Base-by-base conservation (phyloP, 2,329 filamentous ascomycete species). In the Alternaria metachromatica region DNA sequence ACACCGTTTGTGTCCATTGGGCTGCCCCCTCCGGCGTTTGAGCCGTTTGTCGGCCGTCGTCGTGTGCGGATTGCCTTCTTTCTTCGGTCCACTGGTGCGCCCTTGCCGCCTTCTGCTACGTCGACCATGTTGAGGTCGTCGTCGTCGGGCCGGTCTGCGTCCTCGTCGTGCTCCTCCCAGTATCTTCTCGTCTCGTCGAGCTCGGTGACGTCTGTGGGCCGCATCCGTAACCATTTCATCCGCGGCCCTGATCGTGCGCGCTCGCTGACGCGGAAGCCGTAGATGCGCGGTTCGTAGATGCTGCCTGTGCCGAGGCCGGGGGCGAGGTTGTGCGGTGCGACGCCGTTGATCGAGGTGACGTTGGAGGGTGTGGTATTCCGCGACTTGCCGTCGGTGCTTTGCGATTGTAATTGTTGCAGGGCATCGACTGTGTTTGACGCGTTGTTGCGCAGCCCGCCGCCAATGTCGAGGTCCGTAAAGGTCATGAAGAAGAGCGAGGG, bases 401-500 rank as follows among this genome's bases (percentile, higher is more conserved):
- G 81, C 71, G 75, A 78, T 73, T 78, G 75, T 58, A 80, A 72
- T 55, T 76, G 74, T 43, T 75, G 65, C 48, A 80, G 72, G 25
- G 76, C 74, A 50, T 80, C 77, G 43, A 77, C 74, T 53, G 76
- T 76, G 44, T 74, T 71, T 3, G 73, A 65, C 12, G 75, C 72
- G 61, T 73, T 75, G 90, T 90, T 72, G 89, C 89, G 77, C 75
- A 91, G 90, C 30, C 90, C 90, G 37, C 90, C 90, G 51, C 85
- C 85, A 63, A 98, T 89, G 72, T 97, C 94, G 76, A 97, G 92
- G 78, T 99, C 96, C 37, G 96, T 95, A 81, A 98, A 99, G 43
- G 95, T 99, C 85, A 99, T 95, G 79, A 99, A 93, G 84, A 99
- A 99, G 63, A 99, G 89, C 49, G 94, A 94, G 65, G 94, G 94